These are phyloP conservation scores for Lomentospora prolificans DNA, from an alignment of 2,329 filamentous ascomycete species.

Conservation along the genomic window DNA sequence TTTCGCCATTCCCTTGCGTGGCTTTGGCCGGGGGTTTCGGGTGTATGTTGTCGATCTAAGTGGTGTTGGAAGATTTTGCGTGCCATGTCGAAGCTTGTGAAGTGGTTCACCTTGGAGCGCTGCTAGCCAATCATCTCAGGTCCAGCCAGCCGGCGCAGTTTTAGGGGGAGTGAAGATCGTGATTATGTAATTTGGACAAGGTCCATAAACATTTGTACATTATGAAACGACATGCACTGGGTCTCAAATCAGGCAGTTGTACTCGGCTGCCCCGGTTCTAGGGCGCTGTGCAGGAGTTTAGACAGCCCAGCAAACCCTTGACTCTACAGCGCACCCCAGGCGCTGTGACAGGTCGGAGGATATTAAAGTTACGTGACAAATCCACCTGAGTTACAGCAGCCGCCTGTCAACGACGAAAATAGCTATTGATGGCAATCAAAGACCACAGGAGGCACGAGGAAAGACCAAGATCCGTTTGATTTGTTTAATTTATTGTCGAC, in stretches of 20 bases:
- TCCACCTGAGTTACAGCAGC: background rate
- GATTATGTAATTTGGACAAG: background rate
- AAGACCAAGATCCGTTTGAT: no score
- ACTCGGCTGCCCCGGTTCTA: no score
- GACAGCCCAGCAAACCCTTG: no score
- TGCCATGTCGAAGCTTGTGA: background rate
- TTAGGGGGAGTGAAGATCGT: background rate
- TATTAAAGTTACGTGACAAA: background rate
- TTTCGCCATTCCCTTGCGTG: constrained; percentile 36
- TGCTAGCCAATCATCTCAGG: background rate
- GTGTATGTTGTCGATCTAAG: constrained; percentile 1
- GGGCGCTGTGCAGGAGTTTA: no score
- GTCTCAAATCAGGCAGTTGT: no score
- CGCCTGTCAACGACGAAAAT: background rate
- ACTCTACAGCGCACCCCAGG: no score
- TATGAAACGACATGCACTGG: no score
- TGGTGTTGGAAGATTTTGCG: constrained; percentile 1
- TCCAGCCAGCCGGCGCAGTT: background rate
- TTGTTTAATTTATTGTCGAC: no score
- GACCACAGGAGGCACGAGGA: no score
- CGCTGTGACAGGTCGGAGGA: background rate
- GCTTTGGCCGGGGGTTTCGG: no score
- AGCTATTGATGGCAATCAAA: no score
- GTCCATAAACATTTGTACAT: no score
- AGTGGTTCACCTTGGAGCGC: background rate